phyloP scores from a whole-genome alignment of 495 filamentous ascomycete genomes.

The Letharia columbiana region DNA sequence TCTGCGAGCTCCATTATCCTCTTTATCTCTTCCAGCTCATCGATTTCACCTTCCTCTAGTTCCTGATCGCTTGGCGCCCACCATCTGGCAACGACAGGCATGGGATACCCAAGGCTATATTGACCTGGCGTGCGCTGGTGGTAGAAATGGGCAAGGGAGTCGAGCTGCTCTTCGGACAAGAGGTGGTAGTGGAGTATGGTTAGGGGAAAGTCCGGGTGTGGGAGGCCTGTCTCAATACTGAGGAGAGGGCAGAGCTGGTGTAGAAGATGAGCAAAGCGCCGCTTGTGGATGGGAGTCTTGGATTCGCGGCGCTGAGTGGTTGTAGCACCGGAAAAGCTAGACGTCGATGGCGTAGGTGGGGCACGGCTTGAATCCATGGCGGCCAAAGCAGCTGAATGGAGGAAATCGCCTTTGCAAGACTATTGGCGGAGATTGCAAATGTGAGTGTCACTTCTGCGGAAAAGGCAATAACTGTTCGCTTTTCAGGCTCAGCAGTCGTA shows the following conservation, averaged over 20 bases:
- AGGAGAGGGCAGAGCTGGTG: slow-evolving; percentile 35
- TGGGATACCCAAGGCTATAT: slow-evolving; percentile 56
- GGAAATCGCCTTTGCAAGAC: background rate
- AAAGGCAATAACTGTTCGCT: background rate
- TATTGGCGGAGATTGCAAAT: background rate
- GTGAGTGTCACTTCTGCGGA: background rate
- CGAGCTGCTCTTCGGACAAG: slow-evolving; percentile 60
- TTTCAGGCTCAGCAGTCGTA: background rate
- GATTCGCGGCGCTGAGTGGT: slow-evolving; percentile 13
- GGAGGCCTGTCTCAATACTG: slow-evolving; percentile 42
- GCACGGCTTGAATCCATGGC: slow-evolving; percentile 1
- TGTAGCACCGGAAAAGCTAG: background rate
- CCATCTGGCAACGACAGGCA: slow-evolving; percentile 36
- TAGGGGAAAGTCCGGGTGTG: slow-evolving; percentile 58
- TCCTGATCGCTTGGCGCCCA: slow-evolving; percentile 20
- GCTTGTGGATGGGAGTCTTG: slow-evolving; percentile 23
- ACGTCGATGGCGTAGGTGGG: background rate
- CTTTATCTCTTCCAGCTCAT: slow-evolving; percentile 32
- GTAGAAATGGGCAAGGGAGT: slow-evolving; percentile 64
- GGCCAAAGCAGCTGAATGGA: background rate
- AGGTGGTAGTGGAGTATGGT: slow-evolving; percentile 66
- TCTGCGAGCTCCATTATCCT: slow-evolving; percentile 13
- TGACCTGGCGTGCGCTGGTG: slow-evolving; percentile 55
- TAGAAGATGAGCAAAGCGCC: slow-evolving; percentile 32
- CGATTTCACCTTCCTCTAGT: slow-evolving; percentile 9